Base-by-base conservation (phyloP, 257 asterid genomes). In the Primulina huaijiensis region DNA sequence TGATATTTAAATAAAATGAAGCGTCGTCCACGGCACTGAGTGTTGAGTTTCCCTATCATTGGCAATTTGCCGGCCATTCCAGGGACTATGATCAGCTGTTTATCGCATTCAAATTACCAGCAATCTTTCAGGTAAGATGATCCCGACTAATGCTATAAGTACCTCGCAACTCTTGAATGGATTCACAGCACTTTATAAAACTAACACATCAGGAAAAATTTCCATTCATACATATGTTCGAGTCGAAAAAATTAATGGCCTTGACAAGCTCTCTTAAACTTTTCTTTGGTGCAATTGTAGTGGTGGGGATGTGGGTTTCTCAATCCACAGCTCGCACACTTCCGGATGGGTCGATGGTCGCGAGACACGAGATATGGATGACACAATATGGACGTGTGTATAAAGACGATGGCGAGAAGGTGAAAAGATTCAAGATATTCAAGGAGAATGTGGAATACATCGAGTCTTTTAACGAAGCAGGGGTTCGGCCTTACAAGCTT, bases 361-460 rank as follows among this genome's bases (percentile, higher is more conserved):
- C 77, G 63, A 77, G 38, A 55, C 81, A 83, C 62, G 82, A 83
- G 57, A 19, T 37, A 1, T 85, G 87, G 87, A 81, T 81, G 80
- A 57, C 68, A 10, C 72, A 34, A 27, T 56, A 74, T 50, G 84
- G 80, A 4, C 85, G 86, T 11, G 75, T 68, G 0, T 85, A 85
- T 71, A 79, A 57, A 71, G 85, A 77, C n/a, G 75, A 63, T 0
- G 58, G 62, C 0, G 86, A 85, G 71, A 85, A 82, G 80, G 72
- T 72, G 3, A 33, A 11, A 53, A 71, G 87, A 62, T 83, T 72
- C 71, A 27, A 60, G 0, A 81, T 83, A 65, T 85, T 83, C 80
- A 74, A 69, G 70, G 63, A 62, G 27, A 83, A 81, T 20, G 78
- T 76, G 3, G 75, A 66, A 25, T 83, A 73, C 29, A 77, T 86